Conservation (phyloP, 345 rosid species). For the Brassica incana region DNA sequence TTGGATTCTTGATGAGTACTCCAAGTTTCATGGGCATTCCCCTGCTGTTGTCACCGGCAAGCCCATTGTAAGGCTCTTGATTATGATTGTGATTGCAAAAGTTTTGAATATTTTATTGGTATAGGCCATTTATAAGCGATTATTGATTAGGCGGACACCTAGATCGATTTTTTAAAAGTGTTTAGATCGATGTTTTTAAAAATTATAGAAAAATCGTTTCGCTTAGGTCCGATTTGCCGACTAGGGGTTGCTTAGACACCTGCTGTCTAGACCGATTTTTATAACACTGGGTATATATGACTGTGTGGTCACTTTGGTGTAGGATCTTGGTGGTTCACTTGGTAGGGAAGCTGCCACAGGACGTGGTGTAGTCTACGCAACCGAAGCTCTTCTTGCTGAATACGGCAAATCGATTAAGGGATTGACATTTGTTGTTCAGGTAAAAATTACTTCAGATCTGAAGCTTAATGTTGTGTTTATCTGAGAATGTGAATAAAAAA, state of each 20-base stretch:
- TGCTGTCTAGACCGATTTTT: too few relatives aligned
- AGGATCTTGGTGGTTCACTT: slow-evolving; percentile 99
- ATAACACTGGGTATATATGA: not conserved
- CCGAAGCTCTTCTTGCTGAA: slow-evolving; percentile 91
- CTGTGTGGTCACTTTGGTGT: slow-evolving; percentile 10
- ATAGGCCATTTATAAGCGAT: too few relatives aligned
- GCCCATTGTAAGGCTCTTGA: slow-evolving; percentile 62
- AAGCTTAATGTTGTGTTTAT: not conserved
- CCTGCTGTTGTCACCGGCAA: slow-evolving; percentile 96
- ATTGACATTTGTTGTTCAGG: slow-evolving; percentile 92
- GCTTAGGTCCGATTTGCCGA: too few relatives aligned
- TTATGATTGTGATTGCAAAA: slow-evolving; percentile 5
- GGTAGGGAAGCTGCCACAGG: slow-evolving; percentile 99
- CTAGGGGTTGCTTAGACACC: too few relatives aligned
- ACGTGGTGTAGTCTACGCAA: slow-evolving; percentile 84
- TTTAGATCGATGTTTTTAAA: too few relatives aligned
- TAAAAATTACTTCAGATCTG: slow-evolving; percentile 27
- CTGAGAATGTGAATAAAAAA: not conserved
- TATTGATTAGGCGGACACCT: too few relatives aligned
- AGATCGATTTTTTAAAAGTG: too few relatives aligned
- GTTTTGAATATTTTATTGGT: slow-evolving; percentile 6
- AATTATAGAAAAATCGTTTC: too few relatives aligned
- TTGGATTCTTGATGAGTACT: slow-evolving; percentile 96
- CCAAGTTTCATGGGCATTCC: slow-evolving; percentile 93
- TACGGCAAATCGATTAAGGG: slow-evolving; percentile 74